Base-by-base conservation (phyloP, 495 filamentous ascomycete species). In the Penicillium alfredii region DNA sequence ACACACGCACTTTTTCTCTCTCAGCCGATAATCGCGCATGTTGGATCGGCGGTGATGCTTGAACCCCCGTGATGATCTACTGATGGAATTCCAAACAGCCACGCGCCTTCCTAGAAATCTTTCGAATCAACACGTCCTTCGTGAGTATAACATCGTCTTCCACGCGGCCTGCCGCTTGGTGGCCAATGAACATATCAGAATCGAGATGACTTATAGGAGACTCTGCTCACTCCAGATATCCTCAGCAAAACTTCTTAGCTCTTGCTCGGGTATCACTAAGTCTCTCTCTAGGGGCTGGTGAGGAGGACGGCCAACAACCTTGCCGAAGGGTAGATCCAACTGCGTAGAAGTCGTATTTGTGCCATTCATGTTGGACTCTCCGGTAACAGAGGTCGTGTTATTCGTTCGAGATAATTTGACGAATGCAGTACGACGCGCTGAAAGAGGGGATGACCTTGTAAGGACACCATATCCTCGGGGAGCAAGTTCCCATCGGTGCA, bases 371-470 rank as follows among this genome's bases (percentile, higher is more conserved):
- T 41, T 40, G 31, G 36, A 40, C 41, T 45, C 41, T 42, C 30
- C 30, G 24, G 36, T 49, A 33, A 52, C 37, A 33, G 36, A 35
- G 29, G 37, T 45, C 25, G 36, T 35, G 20, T 42, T 39, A 33
- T 42, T 42, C 13, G 22, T 38, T 45, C 40, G 38, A 41, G 30
- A 47, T 47, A 52, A 35, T 33, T 47, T 44, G 13, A 52, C 27
- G 18, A 28, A 40, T 42, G 40, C 22, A 49, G 44, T 52, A 29
- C 38, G 15, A 38, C 13, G 31, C 21, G 42, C 32, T 24, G 28
- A 30, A 29, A 33, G 23, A 40, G 30, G 21, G 15, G 30, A 38
- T 38, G 49, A 45, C 22, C 36, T 35, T 29, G 30, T 44, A 30
- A 9, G 25, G 33, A 37, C 22, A 18, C 38, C 24, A 36, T 42